Evolutionary conservation across 305 asterid species (phyloP).

Genomic region (Stenogyne calaminthoides): DNA sequence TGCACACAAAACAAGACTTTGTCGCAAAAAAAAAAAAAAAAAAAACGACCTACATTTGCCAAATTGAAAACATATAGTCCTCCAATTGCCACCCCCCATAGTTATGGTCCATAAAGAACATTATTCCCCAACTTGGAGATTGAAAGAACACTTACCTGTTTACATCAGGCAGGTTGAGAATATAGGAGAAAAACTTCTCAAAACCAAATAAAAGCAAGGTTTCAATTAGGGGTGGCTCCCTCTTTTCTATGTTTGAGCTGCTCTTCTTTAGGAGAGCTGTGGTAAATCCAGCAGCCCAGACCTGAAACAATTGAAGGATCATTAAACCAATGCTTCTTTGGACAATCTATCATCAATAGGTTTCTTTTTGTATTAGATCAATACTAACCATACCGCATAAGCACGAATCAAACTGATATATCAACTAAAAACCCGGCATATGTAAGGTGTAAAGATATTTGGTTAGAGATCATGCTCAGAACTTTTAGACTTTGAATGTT

Average conservation of each 20-base stretch:
- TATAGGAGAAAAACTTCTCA: constrained; percentile 69
- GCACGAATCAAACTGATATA: neutral
- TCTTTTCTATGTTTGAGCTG: constrained; percentile 49
- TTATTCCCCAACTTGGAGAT: neutral
- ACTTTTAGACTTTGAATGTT: neutral
- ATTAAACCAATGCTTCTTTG: constrained; percentile 18
- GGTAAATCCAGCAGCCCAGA: constrained; percentile 97
- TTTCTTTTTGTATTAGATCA: neutral
- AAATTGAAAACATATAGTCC: no score
- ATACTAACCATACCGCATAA: neutral
- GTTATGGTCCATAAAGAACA: no score
- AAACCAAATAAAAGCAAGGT: constrained; percentile 50
- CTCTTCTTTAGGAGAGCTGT: constrained; percentile 76
- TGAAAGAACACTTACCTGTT: constrained; percentile 50
- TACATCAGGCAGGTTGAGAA: constrained; percentile 59
- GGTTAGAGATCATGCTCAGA: neutral
- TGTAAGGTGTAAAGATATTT: constrained; percentile 20
- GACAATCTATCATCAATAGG: constrained; percentile 14
- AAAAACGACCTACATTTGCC: no score
- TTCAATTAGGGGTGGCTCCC: constrained; percentile 51
- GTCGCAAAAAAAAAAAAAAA: no score
- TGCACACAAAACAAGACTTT: no score
- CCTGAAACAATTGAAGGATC: constrained; percentile 45
- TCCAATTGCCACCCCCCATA: no score
- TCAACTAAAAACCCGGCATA: neutral